phyloP scores from a whole-genome alignment of 2,329 filamentous ascomycete genomes.

The Ophiostoma piceae region DNA sequence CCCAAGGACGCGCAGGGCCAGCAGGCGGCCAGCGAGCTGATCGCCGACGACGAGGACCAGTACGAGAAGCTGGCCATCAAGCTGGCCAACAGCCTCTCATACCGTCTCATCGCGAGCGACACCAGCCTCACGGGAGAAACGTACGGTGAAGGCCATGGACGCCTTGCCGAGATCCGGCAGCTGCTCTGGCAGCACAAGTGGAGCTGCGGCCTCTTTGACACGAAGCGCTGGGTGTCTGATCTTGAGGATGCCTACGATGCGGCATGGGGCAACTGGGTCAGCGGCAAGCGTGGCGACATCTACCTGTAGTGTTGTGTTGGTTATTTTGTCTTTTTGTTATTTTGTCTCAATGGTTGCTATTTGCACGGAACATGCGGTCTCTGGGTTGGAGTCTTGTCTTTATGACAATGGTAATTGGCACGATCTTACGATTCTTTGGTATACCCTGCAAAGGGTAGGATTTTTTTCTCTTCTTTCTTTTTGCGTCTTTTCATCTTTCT shows the following conservation, averaged over 20 bases:
- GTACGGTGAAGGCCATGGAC: conserved; percentile 56
- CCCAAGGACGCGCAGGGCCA: conserved; percentile 65
- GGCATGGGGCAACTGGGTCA: conserved; percentile 85
- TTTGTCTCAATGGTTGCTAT: not conserved
- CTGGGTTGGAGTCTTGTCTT: not conserved
- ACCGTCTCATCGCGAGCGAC: conserved; percentile 37
- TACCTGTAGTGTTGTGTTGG: conserved; percentile 51
- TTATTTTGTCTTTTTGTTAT: not conserved
- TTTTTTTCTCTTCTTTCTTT: not conserved
- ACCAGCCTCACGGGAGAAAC: conserved; percentile 28
- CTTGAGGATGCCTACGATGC: conserved; percentile 82
- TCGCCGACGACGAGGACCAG: conserved; percentile 69
- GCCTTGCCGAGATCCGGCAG: conserved; percentile 71
- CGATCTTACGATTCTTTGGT: not conserved
- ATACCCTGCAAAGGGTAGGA: not conserved
- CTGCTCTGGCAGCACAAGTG: conserved; percentile 79
- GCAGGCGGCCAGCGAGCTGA: conserved; percentile 66
- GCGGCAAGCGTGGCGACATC: conserved; percentile 85
- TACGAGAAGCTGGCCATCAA: conserved; percentile 75
- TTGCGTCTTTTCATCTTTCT: too few relatives aligned
- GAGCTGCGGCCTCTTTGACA: conserved; percentile 86
- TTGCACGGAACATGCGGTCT: not conserved
- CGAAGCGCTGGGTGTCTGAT: conserved; percentile 82
- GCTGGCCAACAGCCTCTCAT: conserved; percentile 60
- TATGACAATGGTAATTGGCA: conserved; percentile 4